A percentile compares a stretch with the other conserved stretches of the same genome.
Evolutionary conservation across 2,329 filamentous ascomycete species (phyloP).

Genomic region (Microsporum audouinii): DNA sequence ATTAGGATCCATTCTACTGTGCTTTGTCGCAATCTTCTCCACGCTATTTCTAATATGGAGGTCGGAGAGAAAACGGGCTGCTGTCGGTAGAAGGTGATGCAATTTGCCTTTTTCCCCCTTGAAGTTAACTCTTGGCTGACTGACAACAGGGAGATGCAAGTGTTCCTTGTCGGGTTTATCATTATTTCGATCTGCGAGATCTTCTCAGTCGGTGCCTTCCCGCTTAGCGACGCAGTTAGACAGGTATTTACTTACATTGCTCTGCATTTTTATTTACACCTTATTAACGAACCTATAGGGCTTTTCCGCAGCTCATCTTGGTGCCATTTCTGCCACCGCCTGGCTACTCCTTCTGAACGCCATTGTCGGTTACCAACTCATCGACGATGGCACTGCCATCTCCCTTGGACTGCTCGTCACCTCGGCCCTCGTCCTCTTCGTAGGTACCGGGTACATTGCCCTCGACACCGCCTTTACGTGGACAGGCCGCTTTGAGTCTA

Average conservation of each 20-base stretch:
- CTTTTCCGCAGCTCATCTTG: constrained; percentile 84
- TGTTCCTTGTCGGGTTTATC: constrained; percentile 79
- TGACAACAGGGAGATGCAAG: constrained; percentile 72
- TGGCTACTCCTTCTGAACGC: constrained; percentile 92
- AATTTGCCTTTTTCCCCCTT: constrained; percentile 16
- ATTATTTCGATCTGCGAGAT: constrained; percentile 90
- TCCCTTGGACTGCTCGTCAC: constrained; percentile 64
- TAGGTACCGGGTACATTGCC: constrained; percentile 90
- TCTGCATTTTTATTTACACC: background rate
- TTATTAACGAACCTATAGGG: constrained; percentile 42
- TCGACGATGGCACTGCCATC: constrained; percentile 83
- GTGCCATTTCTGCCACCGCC: constrained; percentile 71
- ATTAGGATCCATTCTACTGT: constrained; percentile 75
- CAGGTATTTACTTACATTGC: constrained; percentile 33
- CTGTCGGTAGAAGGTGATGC: constrained; percentile 75
- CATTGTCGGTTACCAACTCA: constrained; percentile 79
- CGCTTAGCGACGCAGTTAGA: constrained; percentile 57
- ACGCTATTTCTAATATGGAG: constrained; percentile 59
- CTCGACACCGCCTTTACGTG: constrained; percentile 83
- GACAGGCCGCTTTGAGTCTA: constrained; percentile 64
- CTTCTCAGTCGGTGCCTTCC: constrained; percentile 85
- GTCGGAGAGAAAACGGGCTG: constrained; percentile 82
- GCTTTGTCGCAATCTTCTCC: constrained; percentile 60
- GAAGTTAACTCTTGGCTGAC: background rate
- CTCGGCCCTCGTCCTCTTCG: constrained; percentile 62